Base-by-base conservation (phyloP, 139 green algal species). In the Volvox reticuliferus region DNA sequence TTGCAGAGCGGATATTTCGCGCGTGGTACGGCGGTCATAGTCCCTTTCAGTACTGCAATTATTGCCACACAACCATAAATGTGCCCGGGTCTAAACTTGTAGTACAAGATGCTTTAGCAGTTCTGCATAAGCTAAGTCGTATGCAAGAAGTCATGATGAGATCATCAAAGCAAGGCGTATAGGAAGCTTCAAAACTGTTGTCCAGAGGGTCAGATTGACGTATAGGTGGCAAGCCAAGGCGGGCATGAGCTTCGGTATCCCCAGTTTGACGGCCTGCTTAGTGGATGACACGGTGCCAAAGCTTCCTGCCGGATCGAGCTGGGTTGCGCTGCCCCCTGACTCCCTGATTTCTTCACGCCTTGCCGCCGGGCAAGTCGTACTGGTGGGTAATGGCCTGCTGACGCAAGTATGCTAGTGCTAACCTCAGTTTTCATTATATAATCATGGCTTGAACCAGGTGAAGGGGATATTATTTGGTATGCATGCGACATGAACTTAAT, bases 321-420 rank as follows among this genome's bases (percentile, higher is more conserved):
- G 91, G 86, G 22, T 91, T 1, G 85, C 68, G 13, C 88, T 93
- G 32, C 22, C 77, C 1, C 24, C 92, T 6, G 78, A 75, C 6
- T 17, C 33, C 33, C 35, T 65, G 5, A 55, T 68, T 68, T 20
- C 63, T 9, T 30, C 63, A 26, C 68, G 88, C 22, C 44, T 85
- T 12, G 24, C 79, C 12, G 78, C 68, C 12, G 63, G 44, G 30
- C 65, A 78, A 61, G 20, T 68, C 28, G 24, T 91, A 16, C 79
- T 89, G 65, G 82, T 88, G 24, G 12, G 78, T 84, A 33, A 37
- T 19, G 71, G 28, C 28, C 3, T 14, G 71, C 28, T 3, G 21
- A 22, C 71, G 2, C 65, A 73, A 73, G 6, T 73, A 24, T 28
- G 21, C 62, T 24, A 17, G 17, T 19, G 17, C 19, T 19, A 69